Evolutionary conservation across 176 grass and related monocot species (phyloP).

Genomic region (Cocos nucifera): DNA sequence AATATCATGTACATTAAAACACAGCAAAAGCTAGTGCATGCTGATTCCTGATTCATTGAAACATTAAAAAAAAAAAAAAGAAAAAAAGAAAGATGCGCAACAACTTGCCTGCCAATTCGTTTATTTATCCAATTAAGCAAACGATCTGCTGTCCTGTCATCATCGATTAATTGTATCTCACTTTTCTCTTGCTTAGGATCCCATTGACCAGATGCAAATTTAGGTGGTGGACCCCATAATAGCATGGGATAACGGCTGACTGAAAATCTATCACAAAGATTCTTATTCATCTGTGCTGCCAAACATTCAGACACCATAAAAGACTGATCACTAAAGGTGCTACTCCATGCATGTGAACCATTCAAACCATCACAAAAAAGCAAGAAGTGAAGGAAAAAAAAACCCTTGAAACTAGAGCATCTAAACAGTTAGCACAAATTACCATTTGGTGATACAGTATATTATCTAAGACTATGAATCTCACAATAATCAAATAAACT

Average conservation of each 20-base stretch:
- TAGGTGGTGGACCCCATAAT: constrained; percentile 66
- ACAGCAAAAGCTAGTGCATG: too few species aligned
- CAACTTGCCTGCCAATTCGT: constrained; percentile 60
- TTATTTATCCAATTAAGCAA: constrained; percentile 97
- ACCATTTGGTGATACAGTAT: too few species aligned
- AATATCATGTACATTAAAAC: too few species aligned
- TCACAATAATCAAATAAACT: too few species aligned
- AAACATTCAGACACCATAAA: constrained; percentile 52
- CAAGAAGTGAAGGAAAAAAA: too few species aligned
- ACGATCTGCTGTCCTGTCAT: constrained; percentile 75
- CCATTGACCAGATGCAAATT: constrained; percentile 57
- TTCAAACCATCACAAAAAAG: too few species aligned
- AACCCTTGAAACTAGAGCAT: too few species aligned
- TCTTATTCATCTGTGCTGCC: constrained; percentile 74
- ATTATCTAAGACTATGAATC: too few species aligned
- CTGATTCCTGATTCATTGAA: too few species aligned
- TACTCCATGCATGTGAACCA: not conserved
- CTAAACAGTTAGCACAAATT: too few species aligned
- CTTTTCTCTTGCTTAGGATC: constrained; percentile 77
- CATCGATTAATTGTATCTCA: constrained; percentile 68
- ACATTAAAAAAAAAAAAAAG: too few species aligned
- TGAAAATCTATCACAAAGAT: constrained; percentile 86
- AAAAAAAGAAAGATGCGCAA: too few species aligned
- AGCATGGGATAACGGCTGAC: constrained; percentile 82
- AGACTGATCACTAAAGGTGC: constrained; percentile 13